phyloP scores from a whole-genome alignment of 2,329 filamentous ascomycete species.

The Xylariaceae sp. region DNA sequence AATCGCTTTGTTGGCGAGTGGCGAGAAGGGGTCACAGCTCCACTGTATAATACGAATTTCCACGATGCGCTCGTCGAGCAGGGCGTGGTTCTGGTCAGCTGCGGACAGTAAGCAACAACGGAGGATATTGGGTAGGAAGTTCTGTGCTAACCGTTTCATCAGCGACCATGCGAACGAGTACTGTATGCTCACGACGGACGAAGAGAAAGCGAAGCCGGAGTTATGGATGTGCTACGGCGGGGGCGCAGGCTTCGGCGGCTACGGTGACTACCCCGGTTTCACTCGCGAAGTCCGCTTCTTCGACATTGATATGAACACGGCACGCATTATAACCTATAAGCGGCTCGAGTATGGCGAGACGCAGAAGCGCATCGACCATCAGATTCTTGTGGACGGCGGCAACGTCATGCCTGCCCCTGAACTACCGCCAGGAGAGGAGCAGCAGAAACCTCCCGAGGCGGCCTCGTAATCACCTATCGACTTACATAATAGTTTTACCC shows the following conservation, averaged over 20 bases:
- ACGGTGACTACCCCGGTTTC: constrained; percentile 84
- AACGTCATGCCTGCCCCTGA: constrained; percentile 28
- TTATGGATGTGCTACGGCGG: constrained; percentile 99
- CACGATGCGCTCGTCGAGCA: constrained; percentile 81
- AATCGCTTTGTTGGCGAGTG: constrained; percentile 64
- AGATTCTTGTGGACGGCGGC: constrained; percentile 62
- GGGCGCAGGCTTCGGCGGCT: constrained; percentile 87
- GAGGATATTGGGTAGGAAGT: neutral
- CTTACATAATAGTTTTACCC: no score
- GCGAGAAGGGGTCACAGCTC: constrained; percentile 81
- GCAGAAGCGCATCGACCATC: constrained; percentile 52
- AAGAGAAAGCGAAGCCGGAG: constrained; percentile 52
- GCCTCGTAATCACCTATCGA: neutral
- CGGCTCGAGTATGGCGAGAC: constrained; percentile 65
- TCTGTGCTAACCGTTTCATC: constrained; percentile 9
- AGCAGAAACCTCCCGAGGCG: neutral
- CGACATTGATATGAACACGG: constrained; percentile 88
- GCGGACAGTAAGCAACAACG: constrained; percentile 66
- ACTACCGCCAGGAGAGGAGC: constrained; percentile 5
- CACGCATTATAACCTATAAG: constrained; percentile 87
- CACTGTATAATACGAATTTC: constrained; percentile 87
- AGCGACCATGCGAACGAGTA: constrained; percentile 97
- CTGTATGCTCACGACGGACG: constrained; percentile 64
- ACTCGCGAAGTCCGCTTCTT: constrained; percentile 81
- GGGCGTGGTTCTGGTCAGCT: constrained; percentile 80